Evolutionary conservation across 2,329 filamentous ascomycete species (phyloP).

Genomic region (Monilinia polystroma): DNA sequence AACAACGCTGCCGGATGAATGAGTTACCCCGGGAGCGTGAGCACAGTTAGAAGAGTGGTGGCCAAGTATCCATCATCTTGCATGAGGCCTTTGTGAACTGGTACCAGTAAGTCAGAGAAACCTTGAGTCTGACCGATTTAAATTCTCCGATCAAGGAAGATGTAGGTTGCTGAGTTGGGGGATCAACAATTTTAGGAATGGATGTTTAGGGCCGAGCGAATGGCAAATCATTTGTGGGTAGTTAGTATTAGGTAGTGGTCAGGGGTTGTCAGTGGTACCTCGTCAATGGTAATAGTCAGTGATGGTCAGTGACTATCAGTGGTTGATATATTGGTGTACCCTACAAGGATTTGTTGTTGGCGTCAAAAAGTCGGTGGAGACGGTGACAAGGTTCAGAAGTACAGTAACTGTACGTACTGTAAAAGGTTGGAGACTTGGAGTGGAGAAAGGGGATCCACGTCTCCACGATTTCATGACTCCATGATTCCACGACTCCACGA

Average conservation of each 20-base stretch:
- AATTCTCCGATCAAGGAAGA: constrained; percentile 13
- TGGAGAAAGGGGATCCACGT: no score
- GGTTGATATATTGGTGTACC: neutral
- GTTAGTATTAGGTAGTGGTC: no score
- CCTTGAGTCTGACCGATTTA: constrained; percentile 4
- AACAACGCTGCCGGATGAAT: constrained; percentile 10
- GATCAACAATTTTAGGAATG: neutral
- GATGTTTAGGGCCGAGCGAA: neutral
- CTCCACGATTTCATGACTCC: no score
- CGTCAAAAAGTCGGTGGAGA: neutral
- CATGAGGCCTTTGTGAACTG: constrained; percentile 1
- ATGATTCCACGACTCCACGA: neutral
- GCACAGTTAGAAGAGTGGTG: no score
- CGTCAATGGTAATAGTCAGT: neutral
- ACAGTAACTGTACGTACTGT: neutral
- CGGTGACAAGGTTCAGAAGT: neutral
- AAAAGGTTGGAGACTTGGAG: neutral
- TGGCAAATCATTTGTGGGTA: neutral
- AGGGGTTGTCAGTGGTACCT: no score
- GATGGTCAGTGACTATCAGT: neutral
- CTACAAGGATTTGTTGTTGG: constrained; percentile 5
- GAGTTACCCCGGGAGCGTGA: no score
- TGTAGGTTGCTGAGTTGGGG: neutral
- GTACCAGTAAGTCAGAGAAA: neutral
- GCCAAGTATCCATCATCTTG: no score